Percentiles rank a stretch among this genome's conserved stretches.
Evolutionary conservation across 768 basidiomycete species (phyloP).

Genomic region (Boletus rex-veris): DNA sequence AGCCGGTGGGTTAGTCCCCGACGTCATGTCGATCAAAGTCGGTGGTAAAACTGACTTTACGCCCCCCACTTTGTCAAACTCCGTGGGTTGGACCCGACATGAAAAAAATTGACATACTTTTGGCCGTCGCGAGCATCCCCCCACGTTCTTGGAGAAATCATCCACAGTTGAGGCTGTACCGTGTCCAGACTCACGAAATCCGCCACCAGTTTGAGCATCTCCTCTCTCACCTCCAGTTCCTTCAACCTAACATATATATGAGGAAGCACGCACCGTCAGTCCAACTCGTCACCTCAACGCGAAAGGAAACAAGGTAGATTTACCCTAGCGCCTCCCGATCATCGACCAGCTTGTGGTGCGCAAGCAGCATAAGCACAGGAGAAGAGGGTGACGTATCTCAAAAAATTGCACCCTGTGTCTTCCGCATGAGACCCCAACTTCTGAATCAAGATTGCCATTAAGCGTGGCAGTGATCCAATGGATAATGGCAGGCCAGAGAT

Average conservation of each 20-base stretch:
- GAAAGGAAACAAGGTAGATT: constrained; percentile 29
- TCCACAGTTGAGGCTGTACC: constrained; percentile 71
- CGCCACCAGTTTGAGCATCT: constrained; percentile 73
- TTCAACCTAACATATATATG: constrained; percentile 51
- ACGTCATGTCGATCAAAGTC: no score
- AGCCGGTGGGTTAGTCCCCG: no score
- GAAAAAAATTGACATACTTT: not conserved
- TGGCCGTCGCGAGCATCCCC: constrained; percentile 32
- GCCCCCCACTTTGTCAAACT: no score
- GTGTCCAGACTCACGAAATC: constrained; percentile 84
- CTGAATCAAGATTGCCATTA: no score
- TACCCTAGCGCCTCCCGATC: constrained; percentile 87
- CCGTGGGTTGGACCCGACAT: no score
- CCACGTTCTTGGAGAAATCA: constrained; percentile 52
- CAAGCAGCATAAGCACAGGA: constrained; percentile 78
- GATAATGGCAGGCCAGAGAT: constrained; percentile 89
- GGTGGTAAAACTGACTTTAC: no score
- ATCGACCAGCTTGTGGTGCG: constrained; percentile 89
- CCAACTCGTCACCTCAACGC: not conserved
- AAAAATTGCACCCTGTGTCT: no score
- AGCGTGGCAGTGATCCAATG: no score
- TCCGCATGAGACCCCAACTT: no score
- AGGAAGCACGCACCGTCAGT: not conserved
- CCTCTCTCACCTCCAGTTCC: constrained; percentile 72
- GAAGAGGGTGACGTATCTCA: no score